Evolutionary conservation across 345 rosid species (phyloP).

Genomic region (Salix brachista): DNA sequence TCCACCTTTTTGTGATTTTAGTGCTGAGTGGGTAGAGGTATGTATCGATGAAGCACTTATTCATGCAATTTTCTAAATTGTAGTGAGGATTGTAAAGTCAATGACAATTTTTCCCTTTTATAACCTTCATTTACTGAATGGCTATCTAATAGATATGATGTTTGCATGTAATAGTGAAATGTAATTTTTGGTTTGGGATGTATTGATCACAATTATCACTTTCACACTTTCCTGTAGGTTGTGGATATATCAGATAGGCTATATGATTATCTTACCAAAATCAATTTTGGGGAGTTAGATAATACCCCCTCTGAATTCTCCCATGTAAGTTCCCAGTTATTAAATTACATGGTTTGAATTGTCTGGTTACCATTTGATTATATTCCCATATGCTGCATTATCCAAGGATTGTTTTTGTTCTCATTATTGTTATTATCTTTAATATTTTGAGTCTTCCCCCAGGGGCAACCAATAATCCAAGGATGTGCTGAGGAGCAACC

Average conservation of each 20-base stretch:
- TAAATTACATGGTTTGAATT: not conserved
- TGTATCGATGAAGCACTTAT: slow-evolving; percentile 8
- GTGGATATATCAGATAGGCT: slow-evolving; percentile 62
- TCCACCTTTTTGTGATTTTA: slow-evolving; percentile 73
- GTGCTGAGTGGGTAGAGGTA: slow-evolving; percentile 96
- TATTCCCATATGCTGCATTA: not conserved
- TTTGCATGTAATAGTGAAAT: not conserved
- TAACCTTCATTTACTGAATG: not conserved
- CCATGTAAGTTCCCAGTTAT: slow-evolving; percentile 41
- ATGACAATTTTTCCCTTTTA: not conserved
- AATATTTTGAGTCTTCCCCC: slow-evolving; percentile 13
- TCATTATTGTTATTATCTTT: not conserved
- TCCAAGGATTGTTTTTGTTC: not conserved
- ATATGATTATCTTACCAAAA: slow-evolving; percentile 44
- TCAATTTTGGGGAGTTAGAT: slow-evolving; percentile 43
- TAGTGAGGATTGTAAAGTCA: not conserved
- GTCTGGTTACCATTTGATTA: not conserved
- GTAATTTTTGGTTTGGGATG: not conserved
- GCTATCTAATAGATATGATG: not conserved
- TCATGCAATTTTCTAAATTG: not conserved
- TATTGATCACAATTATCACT: not conserved
- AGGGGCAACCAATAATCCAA: slow-evolving; percentile 40
- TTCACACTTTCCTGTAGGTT: slow-evolving; percentile 35
- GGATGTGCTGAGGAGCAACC: slow-evolving; percentile 28
- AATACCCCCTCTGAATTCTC: slow-evolving; percentile 27